phyloP scores from a whole-genome alignment of 179 eudicot genomes.

The Silene noctiflora region DNA sequence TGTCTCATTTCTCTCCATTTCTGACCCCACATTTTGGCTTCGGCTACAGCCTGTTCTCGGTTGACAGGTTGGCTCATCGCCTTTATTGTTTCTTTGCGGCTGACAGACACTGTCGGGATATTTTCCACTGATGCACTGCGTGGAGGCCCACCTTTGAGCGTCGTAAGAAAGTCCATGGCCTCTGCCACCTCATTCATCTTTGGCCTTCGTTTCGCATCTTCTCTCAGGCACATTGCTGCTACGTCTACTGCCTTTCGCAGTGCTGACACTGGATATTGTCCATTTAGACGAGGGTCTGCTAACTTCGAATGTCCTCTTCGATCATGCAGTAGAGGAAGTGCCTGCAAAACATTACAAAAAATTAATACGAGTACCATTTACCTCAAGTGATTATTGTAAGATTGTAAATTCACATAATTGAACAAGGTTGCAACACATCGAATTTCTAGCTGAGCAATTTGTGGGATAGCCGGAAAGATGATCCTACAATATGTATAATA shows the following conservation, averaged over 20 bases:
- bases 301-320: slow-evolving; percentile 28
- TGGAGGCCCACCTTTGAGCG: slow-evolving; percentile 30
- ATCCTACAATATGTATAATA: too few species aligned
- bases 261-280: slow-evolving; percentile 35
- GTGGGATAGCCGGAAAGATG: background rate
- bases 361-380: background rate
- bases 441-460: background rate
- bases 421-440: background rate
- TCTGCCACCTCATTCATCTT: slow-evolving; percentile 37
- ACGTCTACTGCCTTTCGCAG: slow-evolving; percentile 38
- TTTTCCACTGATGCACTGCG: slow-evolving; percentile 21
- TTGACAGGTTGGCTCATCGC: slow-evolving; percentile 27
- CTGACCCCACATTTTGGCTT: slow-evolving; percentile 72
- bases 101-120: slow-evolving; percentile 7
- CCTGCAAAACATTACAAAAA: slow-evolving; percentile 33
- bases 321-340: slow-evolving; percentile 40
- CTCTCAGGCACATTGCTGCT: slow-evolving; percentile 49
- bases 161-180: slow-evolving; percentile 44
- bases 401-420: too few species aligned
- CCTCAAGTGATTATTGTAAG: too few species aligned
- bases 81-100: slow-evolving; percentile 15
- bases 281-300: slow-evolving; percentile 56
- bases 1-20: slow-evolving; percentile 46
- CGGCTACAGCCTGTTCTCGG: slow-evolving; percentile 56
- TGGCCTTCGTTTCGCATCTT: slow-evolving; percentile 41